These are phyloP conservation scores for Russula abietina DNA, from an alignment of 768 basidiomycete genomes.

Conservation along the genomic window DNA sequence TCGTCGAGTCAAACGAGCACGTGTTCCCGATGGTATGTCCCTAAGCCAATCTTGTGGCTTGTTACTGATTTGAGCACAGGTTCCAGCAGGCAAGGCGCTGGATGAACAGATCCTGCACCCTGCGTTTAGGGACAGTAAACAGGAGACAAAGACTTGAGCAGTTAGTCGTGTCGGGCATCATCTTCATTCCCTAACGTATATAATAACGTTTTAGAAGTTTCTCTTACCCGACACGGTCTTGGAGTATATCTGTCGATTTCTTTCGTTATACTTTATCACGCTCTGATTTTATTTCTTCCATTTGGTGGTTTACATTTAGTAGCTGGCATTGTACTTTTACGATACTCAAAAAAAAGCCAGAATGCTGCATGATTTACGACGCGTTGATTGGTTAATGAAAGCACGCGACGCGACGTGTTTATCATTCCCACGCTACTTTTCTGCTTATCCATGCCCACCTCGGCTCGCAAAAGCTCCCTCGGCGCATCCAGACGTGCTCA, in stretches of 20 bases:
- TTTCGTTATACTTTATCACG: neutral
- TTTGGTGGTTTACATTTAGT: conserved; percentile 2
- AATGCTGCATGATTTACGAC: neutral
- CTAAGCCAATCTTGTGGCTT: conserved; percentile 11
- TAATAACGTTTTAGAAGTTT: neutral
- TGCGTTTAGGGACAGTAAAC: conserved; percentile 8
- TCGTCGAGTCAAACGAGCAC: conserved; percentile 78
- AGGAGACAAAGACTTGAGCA: conserved; percentile 12
- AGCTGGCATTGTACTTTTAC: conserved; percentile 19
- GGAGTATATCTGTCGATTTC: neutral
- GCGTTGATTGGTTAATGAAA: neutral
- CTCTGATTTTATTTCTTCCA: conserved; percentile 2
- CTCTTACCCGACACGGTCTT: neutral
- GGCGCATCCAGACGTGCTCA: conserved; percentile 46
- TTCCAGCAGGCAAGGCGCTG: conserved; percentile 88
- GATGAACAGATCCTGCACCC: conserved; percentile 87
- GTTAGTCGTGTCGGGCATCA: neutral
- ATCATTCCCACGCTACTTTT: conserved; percentile 23
- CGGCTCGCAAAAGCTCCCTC: conserved; percentile 37
- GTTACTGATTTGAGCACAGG: conserved; percentile 42
- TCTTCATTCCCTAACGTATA: too few species aligned
- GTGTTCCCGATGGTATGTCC: conserved; percentile 80
- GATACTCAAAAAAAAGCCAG: neutral
- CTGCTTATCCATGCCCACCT: conserved; percentile 29
- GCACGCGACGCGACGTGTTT: conserved; percentile 18